Evolutionary conservation across 768 basidiomycete species (phyloP).

Genomic region (Naganishia vaughanmartiniae): DNA sequence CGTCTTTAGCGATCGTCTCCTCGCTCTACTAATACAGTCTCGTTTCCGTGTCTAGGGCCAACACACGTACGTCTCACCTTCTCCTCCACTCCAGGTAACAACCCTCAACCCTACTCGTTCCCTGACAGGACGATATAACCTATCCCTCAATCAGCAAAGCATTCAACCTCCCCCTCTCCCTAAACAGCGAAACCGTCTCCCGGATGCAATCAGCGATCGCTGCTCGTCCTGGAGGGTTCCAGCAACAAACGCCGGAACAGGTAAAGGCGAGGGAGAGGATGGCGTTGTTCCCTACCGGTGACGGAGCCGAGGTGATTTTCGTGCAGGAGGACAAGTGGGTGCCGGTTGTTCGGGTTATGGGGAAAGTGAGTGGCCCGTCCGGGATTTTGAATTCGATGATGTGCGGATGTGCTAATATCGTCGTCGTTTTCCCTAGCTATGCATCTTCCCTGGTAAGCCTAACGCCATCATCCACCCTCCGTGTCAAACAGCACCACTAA

Average conservation of each 20-base stretch:
- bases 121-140: slow-evolving; percentile 65
- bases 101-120: background rate
- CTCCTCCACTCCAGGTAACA: background rate
- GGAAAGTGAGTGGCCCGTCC: slow-evolving; percentile 57
- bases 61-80: background rate
- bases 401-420: background rate
- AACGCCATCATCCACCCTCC: background rate
- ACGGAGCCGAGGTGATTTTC: slow-evolving; percentile 70
- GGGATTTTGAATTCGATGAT: too few relatives aligned
- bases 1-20: too few relatives aligned
- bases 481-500: too few relatives aligned
- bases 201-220: slow-evolving; percentile 68
- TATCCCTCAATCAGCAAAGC: slow-evolving; percentile 83
- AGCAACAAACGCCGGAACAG: slow-evolving; percentile 74
- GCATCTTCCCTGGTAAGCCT: slow-evolving; percentile 72
- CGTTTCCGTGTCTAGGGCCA: background rate
- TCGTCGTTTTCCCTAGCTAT: slow-evolving; percentile 55
- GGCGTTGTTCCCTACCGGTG: slow-evolving; percentile 75
- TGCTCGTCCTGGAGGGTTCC: slow-evolving; percentile 49
- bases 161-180: slow-evolving; percentile 65
- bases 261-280: slow-evolving; percentile 74
- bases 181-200: slow-evolving; percentile 72
- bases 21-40: background rate
- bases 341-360: slow-evolving; percentile 80
- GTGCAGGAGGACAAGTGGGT: slow-evolving; percentile 82